A percentile compares a stretch with the other conserved stretches of the same genome.
phyloP scores from a whole-genome alignment of 495 filamentous ascomycete genomes.

The Penicillium diatomitis region DNA sequence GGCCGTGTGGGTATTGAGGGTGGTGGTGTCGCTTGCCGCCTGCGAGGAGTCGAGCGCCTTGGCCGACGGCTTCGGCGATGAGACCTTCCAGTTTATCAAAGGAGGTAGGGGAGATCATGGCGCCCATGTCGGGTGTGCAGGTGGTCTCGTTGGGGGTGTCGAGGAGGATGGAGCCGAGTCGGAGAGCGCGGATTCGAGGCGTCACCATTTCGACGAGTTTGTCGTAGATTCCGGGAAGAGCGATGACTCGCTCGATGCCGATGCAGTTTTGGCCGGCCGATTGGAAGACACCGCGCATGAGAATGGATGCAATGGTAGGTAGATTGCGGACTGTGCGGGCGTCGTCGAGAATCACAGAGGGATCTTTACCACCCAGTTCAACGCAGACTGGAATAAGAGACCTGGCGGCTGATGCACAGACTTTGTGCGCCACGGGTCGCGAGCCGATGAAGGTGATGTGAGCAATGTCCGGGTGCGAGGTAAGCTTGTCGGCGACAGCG shows the following conservation, averaged over 20 bases:
- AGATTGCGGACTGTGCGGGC: conserved; percentile 50
- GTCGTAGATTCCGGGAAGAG: conserved; percentile 62
- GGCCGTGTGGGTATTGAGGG: conserved; percentile 60
- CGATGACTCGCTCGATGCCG: conserved; percentile 89
- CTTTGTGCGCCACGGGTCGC: conserved; percentile 74
- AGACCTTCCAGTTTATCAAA: conserved; percentile 64
- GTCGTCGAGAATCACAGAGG: conserved; percentile 82
- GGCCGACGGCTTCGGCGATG: conserved; percentile 62
- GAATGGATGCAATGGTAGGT: conserved; percentile 60
- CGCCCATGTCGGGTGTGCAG: conserved; percentile 64
- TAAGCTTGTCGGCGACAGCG: conserved; percentile 68
- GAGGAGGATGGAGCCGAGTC: conserved; percentile 58
- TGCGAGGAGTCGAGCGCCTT: conserved; percentile 70
- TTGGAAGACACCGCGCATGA: conserved; percentile 90
- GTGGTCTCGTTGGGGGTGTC: conserved; percentile 19
- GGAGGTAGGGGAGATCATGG: conserved; percentile 69
- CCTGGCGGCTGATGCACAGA: conserved; percentile 78
- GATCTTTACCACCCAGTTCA: conserved; percentile 94
- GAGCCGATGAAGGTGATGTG: conserved; percentile 99
- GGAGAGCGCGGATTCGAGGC: conserved; percentile 60
- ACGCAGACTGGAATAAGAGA: conserved; percentile 73
- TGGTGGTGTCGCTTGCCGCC: conserved; percentile 70
- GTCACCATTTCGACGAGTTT: conserved; percentile 60
- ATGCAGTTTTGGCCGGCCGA: conserved; percentile 98
- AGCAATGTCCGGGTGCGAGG: conserved; percentile 70